Conservation (phyloP, 805 yeast genomes). For the Kuraishia molischiana region DNA sequence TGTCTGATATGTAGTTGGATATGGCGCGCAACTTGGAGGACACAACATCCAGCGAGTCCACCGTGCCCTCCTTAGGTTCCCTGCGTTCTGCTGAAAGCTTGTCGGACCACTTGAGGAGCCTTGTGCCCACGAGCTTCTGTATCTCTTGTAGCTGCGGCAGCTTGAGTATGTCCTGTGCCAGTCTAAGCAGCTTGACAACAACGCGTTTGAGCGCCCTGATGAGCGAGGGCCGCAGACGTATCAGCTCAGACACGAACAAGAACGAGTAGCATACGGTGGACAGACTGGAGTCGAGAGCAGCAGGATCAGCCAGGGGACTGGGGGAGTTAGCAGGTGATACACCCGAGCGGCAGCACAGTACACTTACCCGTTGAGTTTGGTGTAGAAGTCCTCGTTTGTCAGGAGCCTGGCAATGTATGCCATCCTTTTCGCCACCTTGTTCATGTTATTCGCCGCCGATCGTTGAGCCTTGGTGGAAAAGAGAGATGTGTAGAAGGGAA, state of each 20-base stretch:
- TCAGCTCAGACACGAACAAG: slow-evolving; percentile 16
- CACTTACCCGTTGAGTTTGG: background rate
- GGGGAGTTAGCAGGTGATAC: background rate
- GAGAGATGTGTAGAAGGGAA: too few relatives aligned
- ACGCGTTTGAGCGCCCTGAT: background rate
- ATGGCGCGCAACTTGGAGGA: slow-evolving; percentile 12
- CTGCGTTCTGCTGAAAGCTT: background rate
- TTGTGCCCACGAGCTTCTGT: background rate
- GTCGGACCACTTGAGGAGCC: background rate
- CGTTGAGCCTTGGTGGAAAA: too few relatives aligned
- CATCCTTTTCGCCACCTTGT: background rate
- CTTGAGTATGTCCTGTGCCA: background rate
- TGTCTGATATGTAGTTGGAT: slow-evolving; percentile 22
- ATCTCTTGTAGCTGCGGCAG: background rate
- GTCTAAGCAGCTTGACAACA: background rate
- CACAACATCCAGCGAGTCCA: background rate
- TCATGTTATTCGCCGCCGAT: too few relatives aligned
- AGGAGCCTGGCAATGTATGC: background rate
- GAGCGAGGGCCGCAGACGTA: slow-evolving; percentile 4
- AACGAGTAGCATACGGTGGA: slow-evolving; percentile 23
- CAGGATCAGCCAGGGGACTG: slow-evolving; percentile 14
- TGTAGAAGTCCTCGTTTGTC: slow-evolving; percentile 1
- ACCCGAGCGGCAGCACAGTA: background rate
- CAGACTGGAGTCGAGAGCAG: slow-evolving; percentile 18
- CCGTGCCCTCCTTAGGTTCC: background rate